Base-by-base conservation (phyloP, 441 rosid species). In the Hura crepitans region DNA sequence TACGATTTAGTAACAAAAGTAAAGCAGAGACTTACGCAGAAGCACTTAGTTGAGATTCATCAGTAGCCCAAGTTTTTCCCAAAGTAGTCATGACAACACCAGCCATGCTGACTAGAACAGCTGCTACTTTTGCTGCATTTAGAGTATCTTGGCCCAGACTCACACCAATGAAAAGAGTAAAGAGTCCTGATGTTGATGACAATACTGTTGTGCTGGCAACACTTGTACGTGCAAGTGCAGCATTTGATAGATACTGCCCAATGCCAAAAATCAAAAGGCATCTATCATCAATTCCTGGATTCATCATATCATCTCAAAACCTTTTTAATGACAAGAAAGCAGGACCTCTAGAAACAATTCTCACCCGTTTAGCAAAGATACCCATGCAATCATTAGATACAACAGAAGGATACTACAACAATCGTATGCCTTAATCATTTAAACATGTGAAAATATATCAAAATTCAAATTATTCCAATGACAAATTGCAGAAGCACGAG, bases 61-160 rank as follows among this genome's bases (percentile, higher is more conserved):
- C 98, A 12, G 98, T 81, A 49, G 98, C 98, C 99, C 99, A 92
- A 35, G 97, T 92, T 81, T 92, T 89, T 55, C 98, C 99, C 11
- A 95, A 79, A 39, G 99, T 87, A 22, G 98, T 92, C 99, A 95
- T 89, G 78, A 73, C 98, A 79, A 92, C 99, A 66, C 99, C 98
- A 31, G 93, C 91, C 92, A 92, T 89, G 77, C 97, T 90, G 66
- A 95, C 88, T 64, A 95, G 76, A 7, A 95, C 99, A 31, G 99
- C 97, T 53, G 89, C 85, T 14, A 92, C 89, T 81, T 92, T 95
- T 27, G 96, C 74, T 53, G 83, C 81, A 76, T 90, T 92, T 63
- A 95, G 72, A 43, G 89, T 82, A 80, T 92, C 99, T 89, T 95
- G 90, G 33, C 98, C 97, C 83, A 95, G 79, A 43, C 86, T 75